Base-by-base conservation (phyloP, 306 rosid species). In the Quercus glauca region DNA sequence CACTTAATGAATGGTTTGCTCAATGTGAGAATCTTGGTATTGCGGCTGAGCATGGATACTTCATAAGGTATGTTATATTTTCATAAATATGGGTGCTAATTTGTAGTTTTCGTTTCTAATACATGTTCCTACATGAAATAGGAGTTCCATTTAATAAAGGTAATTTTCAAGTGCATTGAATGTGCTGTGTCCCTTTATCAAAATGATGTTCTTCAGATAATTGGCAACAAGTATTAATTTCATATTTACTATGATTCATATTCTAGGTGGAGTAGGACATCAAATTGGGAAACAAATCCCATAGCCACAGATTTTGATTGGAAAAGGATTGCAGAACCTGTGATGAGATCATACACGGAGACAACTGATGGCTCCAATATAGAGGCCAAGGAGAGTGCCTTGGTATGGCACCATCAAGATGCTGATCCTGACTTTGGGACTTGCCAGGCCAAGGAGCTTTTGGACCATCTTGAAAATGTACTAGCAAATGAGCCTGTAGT, bases 21-120 rank as follows among this genome's bases (percentile, higher is more conserved):
- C 89, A 85, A 69, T 94, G 97, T 69, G 89, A 86, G 81, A 89
- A 82, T 83, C 97, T 94, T 11, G 98, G 98, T 71, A 74, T 94
- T 63, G 97, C 98, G 10, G 98, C 98, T 26, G 98, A 94, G 82
- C 98, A 94, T 74, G 98, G 98, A 61, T 92, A 82, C 84, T 92
- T 90, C 79, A 75, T 82, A 75, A 92, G 97, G 98, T 94, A 86
- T 21, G 25, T 51, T 80, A 17, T 69, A 21, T 25, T 64, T 76
- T 69, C 2, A 43, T 35, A 58, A 63, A 55, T 80, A 4, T 12
- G 41, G 21, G 41, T 82, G 33, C 73, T 82, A 19, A n/a, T 59
- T 26, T 58, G 11, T 58, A 61, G n/a, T 37, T 58, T n/a, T 52
- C 20, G 51, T 82, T 18, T 74, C 65, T 56, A 49, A 8, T 15